Percentiles rank a stretch among this genome's conserved stretches.
These are phyloP conservation scores for Entophlyctis luteolus DNA, from an alignment of 192 early-diverging fungal genomes.

Conservation along the genomic window DNA sequence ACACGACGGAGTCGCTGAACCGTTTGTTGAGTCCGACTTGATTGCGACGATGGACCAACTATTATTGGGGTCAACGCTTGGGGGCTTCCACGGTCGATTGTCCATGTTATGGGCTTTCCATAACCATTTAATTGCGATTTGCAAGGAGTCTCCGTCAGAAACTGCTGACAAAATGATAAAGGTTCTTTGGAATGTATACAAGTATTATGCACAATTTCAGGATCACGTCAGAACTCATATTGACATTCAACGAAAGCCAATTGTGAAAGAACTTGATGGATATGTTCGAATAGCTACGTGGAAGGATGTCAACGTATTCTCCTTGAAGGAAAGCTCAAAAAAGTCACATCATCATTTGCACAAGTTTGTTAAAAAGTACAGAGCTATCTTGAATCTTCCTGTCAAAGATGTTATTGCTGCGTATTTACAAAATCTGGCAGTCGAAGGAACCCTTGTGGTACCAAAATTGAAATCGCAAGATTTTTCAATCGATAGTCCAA, in stretches of 20 bases:
- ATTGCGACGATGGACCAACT: constrained; percentile 78
- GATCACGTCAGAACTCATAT: constrained; percentile 55
- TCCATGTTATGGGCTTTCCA: constrained; percentile 64
- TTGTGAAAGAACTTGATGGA: constrained; percentile 84
- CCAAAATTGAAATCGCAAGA: constrained; percentile 25
- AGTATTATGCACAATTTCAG: constrained; percentile 79
- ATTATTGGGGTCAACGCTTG: constrained; percentile 67
- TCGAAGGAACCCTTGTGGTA: constrained; percentile 1
- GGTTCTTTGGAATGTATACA: constrained; percentile 67
- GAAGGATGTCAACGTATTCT: constrained; percentile 94
- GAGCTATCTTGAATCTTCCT: constrained; percentile 70
- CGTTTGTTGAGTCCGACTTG: not conserved
- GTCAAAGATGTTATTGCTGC: constrained; percentile 63
- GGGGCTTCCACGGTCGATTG: constrained; percentile 76
- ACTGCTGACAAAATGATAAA: constrained; percentile 25
- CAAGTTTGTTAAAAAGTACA: constrained; percentile 86
- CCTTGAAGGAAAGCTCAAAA: constrained; percentile 81
- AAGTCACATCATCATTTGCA: constrained; percentile 86
- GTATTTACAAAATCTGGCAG: constrained; percentile 14
- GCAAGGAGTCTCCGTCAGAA: not conserved
- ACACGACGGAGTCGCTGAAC: not conserved
- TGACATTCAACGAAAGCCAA: constrained; percentile 59
- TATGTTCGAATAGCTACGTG: constrained; percentile 94
- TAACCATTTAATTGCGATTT: constrained; percentile 43
- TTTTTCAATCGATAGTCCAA: too few relatives aligned